Evolutionary conservation across 208 protist species (phyloP), one percentile per base, ranked within the genome.

Genomic region (Acanthamoeba lenticulata): DNA sequence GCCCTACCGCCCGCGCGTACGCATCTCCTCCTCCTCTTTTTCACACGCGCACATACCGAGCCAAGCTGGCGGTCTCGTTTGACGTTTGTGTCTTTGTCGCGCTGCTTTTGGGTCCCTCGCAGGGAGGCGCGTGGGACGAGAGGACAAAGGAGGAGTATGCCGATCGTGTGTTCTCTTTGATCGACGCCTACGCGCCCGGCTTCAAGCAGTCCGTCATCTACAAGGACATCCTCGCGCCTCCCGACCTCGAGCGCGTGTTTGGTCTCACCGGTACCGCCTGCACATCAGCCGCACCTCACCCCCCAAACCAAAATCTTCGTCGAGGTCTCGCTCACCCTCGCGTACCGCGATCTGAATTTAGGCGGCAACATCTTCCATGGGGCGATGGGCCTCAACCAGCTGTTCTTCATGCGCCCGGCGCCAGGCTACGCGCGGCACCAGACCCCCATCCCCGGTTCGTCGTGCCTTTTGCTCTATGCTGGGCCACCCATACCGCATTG

Each of bases 321-420:
- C n/a, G n/a, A n/a, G n/a, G n/a, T n/a, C n/a, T n/a, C n/a, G n/a
- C n/a, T n/a, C n/a, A n/a, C n/a, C n/a, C n/a, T n/a, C n/a, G n/a
- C n/a, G n/a, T n/a, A n/a, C n/a, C n/a, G n/a, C n/a, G n/a, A n/a
- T n/a, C n/a, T n/a, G n/a, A n/a, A n/a, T n/a, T n/a, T n/a, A 95
- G 94, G 83, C 24, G 95, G 95, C 13, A 97, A 97, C 92, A 97
- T 97, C 36, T 97, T 97, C 77, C 96, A 97, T 85, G 96, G 96
- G 9, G 49, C 88, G 1, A 93, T 97, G 74, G 27, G 77, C 7
- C 85, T 97, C 34, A 52, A 97, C 67, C 96, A 97, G 94, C 92
- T 97, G 38, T 94, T 57, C 69, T 95, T 92, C 27, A 69, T 93
- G 60, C 74, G 96, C 0, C 96, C 96, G 4, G 45, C 67, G 2